phyloP scores from a whole-genome alignment of 176 grass and related monocot genomes.

The Lolium perenne region DNA sequence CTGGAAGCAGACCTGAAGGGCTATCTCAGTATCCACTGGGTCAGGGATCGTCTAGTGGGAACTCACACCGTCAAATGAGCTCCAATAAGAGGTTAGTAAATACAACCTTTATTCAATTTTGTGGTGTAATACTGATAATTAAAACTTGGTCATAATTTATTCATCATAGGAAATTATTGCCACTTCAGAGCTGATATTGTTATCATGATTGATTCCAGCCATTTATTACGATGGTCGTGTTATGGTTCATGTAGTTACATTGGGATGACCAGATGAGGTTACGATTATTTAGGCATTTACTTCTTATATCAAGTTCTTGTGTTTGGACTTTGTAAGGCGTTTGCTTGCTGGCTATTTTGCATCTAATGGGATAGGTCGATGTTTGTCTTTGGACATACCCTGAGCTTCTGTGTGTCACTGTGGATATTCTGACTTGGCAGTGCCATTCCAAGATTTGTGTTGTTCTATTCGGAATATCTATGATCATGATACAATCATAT shows the following conservation, averaged over 20 bases:
- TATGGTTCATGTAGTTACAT: background rate
- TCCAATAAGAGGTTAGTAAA: constrained; percentile 62
- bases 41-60: constrained; percentile 48
- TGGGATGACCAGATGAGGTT: too few species aligned
- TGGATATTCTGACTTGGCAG: constrained; percentile 18
- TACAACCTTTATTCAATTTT: background rate
- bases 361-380: background rate
- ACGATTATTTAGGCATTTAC: background rate
- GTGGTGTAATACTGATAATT: background rate
- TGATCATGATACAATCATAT: background rate
- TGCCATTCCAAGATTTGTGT: background rate
- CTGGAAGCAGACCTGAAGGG: constrained; percentile 53
- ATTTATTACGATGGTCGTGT: background rate
- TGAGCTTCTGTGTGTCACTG: background rate
- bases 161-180: background rate
- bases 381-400: background rate
- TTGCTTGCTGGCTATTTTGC: background rate
- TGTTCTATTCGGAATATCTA: background rate
- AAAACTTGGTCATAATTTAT: background rate
- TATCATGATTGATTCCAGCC: background rate
- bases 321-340: background rate
- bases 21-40: constrained; percentile 50
- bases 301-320: background rate
- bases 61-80: constrained; percentile 39
- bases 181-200: background rate